phyloP scores from a whole-genome alignment of 495 filamentous ascomycete species.

The Cairneyella variabilis region DNA sequence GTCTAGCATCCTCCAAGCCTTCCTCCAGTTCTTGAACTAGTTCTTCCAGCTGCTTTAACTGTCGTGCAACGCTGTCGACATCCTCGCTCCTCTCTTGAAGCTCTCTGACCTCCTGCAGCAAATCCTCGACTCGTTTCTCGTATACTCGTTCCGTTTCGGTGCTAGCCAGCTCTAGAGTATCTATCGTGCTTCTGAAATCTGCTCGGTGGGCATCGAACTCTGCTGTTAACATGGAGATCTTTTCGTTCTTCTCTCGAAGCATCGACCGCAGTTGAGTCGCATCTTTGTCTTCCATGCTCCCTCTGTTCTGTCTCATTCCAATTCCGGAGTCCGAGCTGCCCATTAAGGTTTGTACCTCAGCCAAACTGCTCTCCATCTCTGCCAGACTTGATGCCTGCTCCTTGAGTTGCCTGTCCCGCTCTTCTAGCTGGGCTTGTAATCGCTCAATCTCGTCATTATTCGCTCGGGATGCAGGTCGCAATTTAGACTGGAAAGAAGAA shows the following conservation, averaged over 20 bases:
- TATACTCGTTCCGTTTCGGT: conserved; percentile 98
- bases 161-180: conserved; percentile 92
- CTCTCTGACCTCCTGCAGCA: conserved; percentile 81
- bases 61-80: conserved; percentile 82
- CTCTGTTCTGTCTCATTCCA: conserved; percentile 31
- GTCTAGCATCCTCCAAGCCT: conserved; percentile 88
- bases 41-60: conserved; percentile 93
- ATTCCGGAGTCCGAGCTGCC: conserved; percentile 31
- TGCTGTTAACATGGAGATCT: conserved; percentile 83
- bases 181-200: conserved; percentile 94
- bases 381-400: conserved; percentile 77
- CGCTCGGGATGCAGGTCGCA: conserved; percentile 45
- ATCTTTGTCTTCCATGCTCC: conserved; percentile 75
- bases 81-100: conserved; percentile 79
- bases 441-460: conserved; percentile 65
- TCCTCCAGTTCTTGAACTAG: conserved; percentile 95
- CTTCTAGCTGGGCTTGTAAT: conserved; percentile 66
- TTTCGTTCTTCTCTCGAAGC: conserved; percentile 93
- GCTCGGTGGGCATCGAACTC: conserved; percentile 96
- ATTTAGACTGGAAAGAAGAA: conserved; percentile 43
- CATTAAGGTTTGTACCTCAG: conserved; percentile 69
- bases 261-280: conserved; percentile 71
- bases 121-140: conserved; percentile 83
- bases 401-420: conserved; percentile 79
- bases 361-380: conserved; percentile 80